These are phyloP conservation scores for Parasitella parasitica DNA, from an alignment of 371 early-diverging fungal species.

Conservation along the genomic window DNA sequence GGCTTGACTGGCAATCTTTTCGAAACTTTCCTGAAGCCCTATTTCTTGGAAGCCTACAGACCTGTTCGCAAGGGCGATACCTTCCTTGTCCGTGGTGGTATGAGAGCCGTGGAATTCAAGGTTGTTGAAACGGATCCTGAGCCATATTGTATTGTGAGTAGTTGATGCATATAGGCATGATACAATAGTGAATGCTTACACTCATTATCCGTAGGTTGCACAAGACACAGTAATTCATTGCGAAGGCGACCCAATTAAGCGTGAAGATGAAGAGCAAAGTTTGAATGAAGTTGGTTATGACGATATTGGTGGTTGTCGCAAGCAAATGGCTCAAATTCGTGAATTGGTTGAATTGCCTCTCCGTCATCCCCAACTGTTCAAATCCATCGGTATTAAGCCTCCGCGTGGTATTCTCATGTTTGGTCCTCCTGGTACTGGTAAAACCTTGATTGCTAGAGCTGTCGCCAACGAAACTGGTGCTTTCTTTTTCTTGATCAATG, in stretches of 20 bases:
- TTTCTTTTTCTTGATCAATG: constrained; percentile 98
- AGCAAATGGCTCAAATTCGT: constrained; percentile 99
- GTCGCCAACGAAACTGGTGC: constrained; percentile 76
- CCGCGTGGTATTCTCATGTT: constrained; percentile 98
- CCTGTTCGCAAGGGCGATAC: constrained; percentile 95
- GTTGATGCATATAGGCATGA: constrained; percentile 47
- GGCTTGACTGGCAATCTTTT: constrained; percentile 97
- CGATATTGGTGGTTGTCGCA: constrained; percentile 99
- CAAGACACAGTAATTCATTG: constrained; percentile 98
- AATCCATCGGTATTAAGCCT: constrained; percentile 98
- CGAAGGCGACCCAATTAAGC: constrained; percentile 97
- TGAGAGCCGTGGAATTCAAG: constrained; percentile 99
- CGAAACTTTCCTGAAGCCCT: constrained; percentile 96
- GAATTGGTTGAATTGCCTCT: constrained; percentile 99
- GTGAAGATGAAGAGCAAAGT: constrained; percentile 97
- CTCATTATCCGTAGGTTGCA: constrained; percentile 87
- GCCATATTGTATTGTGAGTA: constrained; percentile 94
- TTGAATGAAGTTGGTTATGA: constrained; percentile 98
- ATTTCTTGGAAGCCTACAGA: constrained; percentile 95
- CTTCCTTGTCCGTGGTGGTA: constrained; percentile 96
- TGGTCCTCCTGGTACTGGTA: constrained; percentile 99
- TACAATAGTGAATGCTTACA: constrained; percentile 67
- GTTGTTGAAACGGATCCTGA: constrained; percentile 96
- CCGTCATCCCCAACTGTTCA: constrained; percentile 97
- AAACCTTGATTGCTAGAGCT: constrained; percentile 80